Conservation (phyloP, 148 eudicot species). For the Drosera capensis region DNA sequence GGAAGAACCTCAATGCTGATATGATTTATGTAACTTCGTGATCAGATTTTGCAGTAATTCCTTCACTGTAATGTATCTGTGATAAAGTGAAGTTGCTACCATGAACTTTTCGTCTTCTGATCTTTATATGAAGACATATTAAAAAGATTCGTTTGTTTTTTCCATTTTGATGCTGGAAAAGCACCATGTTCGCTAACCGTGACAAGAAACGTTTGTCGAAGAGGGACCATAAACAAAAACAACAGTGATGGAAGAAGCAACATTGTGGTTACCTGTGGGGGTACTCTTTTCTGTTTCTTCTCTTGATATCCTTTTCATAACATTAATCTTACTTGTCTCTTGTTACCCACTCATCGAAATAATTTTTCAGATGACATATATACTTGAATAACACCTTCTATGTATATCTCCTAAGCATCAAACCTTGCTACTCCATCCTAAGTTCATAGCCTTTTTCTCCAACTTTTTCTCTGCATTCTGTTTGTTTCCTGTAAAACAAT, state of each 20-base stretch:
- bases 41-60: too few relatives aligned
- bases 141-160: too few relatives aligned
- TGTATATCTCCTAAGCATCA: conserved; percentile 11
- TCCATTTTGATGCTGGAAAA: too few relatives aligned
- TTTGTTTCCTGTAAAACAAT: conserved; percentile 1
- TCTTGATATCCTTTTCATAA: conserved; percentile 15
- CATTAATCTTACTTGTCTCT: conserved; percentile 17
- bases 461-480: conserved; percentile 3
- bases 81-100: too few relatives aligned
- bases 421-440: background rate
- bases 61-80: too few relatives aligned
- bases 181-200: conserved; percentile 11
- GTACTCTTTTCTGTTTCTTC: conserved; percentile 27
- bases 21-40: too few relatives aligned
- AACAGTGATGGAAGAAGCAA: conserved; percentile 8
- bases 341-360: conserved; percentile 10
- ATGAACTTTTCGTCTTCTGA: too few relatives aligned
- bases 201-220: conserved; percentile 10
- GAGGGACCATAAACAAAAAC: conserved; percentile 13
- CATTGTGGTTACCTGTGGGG: conserved; percentile 33
- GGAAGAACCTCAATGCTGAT: too few relatives aligned
- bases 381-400: conserved; percentile 13
- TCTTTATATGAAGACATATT: too few relatives aligned
- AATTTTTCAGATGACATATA: conserved; percentile 8
- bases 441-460: background rate